A percentile compares a stretch with the other conserved stretches of the same genome.
Conservation (phyloP, 2,329 filamentous ascomycete species). For the Diplocarpon mali region DNA sequence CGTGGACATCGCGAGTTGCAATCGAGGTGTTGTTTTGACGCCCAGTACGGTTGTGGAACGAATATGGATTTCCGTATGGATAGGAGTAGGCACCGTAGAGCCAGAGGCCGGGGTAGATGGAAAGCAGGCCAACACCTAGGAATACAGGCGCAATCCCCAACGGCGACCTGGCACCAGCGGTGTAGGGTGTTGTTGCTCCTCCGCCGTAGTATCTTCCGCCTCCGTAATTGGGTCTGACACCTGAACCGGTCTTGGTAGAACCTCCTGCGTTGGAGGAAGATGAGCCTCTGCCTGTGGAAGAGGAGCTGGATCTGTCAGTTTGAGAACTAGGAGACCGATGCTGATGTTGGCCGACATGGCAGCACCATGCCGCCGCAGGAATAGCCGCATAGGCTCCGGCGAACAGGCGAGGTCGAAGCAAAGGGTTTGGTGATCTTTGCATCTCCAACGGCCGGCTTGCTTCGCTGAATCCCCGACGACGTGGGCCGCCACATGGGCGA, state of each 20-base stretch:
- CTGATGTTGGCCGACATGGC: too few species aligned
- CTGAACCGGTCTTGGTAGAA: slow-evolving; percentile 45
- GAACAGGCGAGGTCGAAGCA: background rate
- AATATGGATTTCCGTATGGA: slow-evolving; percentile 46
- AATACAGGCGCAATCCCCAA: slow-evolving; percentile 42
- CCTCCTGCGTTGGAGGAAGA: slow-evolving; percentile 33
- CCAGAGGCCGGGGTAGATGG: slow-evolving; percentile 44
- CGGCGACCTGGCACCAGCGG: slow-evolving; percentile 37
- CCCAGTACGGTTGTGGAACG: slow-evolving; percentile 35
- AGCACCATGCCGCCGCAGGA: background rate
- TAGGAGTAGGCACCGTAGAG: slow-evolving; percentile 51
- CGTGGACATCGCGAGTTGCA: slow-evolving; percentile 21
- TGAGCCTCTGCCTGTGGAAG: slow-evolving; percentile 17
- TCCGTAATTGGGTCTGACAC: slow-evolving; percentile 45
- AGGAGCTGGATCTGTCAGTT: slow-evolving; percentile 10
- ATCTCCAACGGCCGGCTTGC: slow-evolving; percentile 1
- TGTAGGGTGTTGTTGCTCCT: slow-evolving; percentile 51
- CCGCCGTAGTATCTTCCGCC: slow-evolving; percentile 57
- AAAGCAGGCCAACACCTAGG: slow-evolving; percentile 38
- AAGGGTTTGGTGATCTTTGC: background rate
- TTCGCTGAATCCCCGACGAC: background rate
- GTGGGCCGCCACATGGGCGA: background rate
- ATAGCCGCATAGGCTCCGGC: background rate
- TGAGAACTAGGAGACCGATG: background rate
- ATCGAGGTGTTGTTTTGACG: slow-evolving; percentile 27